phyloP scores from a whole-genome alignment of 768 basidiomycete genomes.

The Panaeolus cyanescens region DNA sequence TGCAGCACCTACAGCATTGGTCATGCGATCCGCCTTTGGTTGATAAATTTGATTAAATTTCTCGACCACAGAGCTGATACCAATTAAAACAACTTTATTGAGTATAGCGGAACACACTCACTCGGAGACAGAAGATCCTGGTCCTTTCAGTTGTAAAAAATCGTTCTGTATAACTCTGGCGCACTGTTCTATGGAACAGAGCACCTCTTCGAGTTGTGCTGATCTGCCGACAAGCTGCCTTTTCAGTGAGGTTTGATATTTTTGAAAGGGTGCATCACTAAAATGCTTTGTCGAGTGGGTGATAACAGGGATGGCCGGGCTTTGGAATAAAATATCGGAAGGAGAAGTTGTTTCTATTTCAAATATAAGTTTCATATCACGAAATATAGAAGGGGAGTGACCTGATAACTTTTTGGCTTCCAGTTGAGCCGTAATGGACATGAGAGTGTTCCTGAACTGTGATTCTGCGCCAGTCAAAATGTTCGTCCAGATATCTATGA shows the following conservation, averaged over 20 bases:
- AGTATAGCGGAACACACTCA: not conserved
- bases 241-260: conserved; percentile 61
- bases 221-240: conserved; percentile 70
- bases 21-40: conserved; percentile 51
- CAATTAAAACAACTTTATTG: not conserved
- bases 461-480: conserved; percentile 14
- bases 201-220: conserved; percentile 55
- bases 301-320: conserved; percentile 48
- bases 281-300: conserved; percentile 38
- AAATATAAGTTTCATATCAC: not conserved
- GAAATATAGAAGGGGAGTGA: no score
- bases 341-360: conserved; percentile 52
- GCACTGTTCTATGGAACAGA: conserved; percentile 60
- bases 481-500: conserved; percentile 58
- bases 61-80: conserved; percentile 39
- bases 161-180: conserved; percentile 63
- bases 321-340: conserved; percentile 56
- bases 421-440: conserved; percentile 1
- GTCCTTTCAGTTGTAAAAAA: conserved; percentile 44
- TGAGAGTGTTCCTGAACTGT: conserved; percentile 18
- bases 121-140: conserved; percentile 18
- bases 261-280: conserved; percentile 52
- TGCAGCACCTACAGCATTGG: conserved; percentile 39
- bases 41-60: conserved; percentile 48
- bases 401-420: not conserved